phyloP scores from a whole-genome alignment of 208 protist genomes.

The Wallacemonas sp. region DNA sequence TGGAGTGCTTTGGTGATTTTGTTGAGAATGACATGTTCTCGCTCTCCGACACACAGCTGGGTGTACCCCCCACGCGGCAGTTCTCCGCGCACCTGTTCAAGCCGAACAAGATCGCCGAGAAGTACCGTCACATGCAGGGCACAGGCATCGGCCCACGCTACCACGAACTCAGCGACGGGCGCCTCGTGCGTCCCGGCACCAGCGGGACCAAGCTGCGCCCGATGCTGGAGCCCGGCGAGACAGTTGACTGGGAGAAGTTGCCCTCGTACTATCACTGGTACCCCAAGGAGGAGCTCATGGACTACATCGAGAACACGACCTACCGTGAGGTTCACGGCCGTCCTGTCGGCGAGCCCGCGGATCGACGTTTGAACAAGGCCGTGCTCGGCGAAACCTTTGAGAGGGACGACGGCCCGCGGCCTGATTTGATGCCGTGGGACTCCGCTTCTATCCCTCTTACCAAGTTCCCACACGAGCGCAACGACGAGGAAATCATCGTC shows the following conservation, averaged over 20 bases:
- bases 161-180: constrained; percentile 78
- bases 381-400: constrained; percentile 19
- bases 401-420: constrained; percentile 50
- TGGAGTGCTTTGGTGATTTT: constrained; percentile 90
- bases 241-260: constrained; percentile 82
- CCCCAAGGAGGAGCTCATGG: constrained; percentile 81
- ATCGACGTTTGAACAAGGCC: constrained; percentile 43
- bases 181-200: constrained; percentile 80
- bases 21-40: constrained; percentile 90
- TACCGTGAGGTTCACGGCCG: constrained; percentile 74
- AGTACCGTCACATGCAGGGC: constrained; percentile 85
- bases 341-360: constrained; percentile 49
- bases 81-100: constrained; percentile 73
- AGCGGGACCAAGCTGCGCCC: constrained; percentile 82
- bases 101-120: constrained; percentile 80
- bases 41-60: constrained; percentile 79
- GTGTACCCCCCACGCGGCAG: constrained; percentile 73
- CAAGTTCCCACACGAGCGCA: constrained; percentile 82
- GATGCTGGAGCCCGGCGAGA: constrained; percentile 82
- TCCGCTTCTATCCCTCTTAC: constrained; percentile 83
- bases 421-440: constrained; percentile 79
- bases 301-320: constrained; percentile 89
- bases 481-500: constrained; percentile 84
- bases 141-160: constrained; percentile 84
- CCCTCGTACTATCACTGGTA: constrained; percentile 91